phyloP scores from a whole-genome alignment of 1,284 basidiomycete species.

The Lentinus polychrous region DNA sequence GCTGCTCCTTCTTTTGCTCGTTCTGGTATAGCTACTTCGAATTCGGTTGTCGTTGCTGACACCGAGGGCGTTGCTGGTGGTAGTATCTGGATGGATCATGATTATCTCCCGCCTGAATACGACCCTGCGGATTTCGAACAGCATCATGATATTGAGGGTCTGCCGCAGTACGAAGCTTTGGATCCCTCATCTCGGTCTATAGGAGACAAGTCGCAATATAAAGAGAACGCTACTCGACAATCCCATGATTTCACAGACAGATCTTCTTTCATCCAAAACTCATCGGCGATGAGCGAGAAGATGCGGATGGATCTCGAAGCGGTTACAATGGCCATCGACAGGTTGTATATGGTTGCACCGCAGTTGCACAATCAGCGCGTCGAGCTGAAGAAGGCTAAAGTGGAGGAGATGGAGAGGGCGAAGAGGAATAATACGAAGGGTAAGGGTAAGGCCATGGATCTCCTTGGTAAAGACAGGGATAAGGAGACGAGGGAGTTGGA shows the following conservation, averaged over 20 bases:
- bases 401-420: slow-evolving; percentile 61
- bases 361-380: slow-evolving; percentile 84
- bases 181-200: slow-evolving; percentile 24
- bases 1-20: neutral
- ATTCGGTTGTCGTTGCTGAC: neutral
- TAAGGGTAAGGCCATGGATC: slow-evolving; percentile 25
- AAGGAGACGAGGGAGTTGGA: slow-evolving; percentile 55
- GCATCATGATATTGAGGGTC: slow-evolving; percentile 23
- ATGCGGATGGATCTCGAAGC: slow-evolving; percentile 77
- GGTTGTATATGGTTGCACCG: slow-evolving; percentile 75
- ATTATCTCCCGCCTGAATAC: slow-evolving; percentile 62
- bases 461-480: slow-evolving; percentile 1
- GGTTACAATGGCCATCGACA: slow-evolving; percentile 80
- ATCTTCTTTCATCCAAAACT: slow-evolving; percentile 8
- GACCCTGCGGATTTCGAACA: slow-evolving; percentile 42
- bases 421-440: slow-evolving; percentile 58
- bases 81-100: too few species aligned
- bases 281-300: slow-evolving; percentile 47
- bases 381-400: slow-evolving; percentile 65
- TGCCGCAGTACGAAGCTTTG: slow-evolving; percentile 54
- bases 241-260: neutral
- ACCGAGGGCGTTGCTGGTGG: neutral
- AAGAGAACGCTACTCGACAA: neutral
- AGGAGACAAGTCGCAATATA: slow-evolving; percentile 5
- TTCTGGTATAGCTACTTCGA: too few species aligned